These are phyloP conservation scores for Elaeis oleifera DNA, from an alignment of 202 grass and related monocot genomes.

Conservation along the genomic window DNA sequence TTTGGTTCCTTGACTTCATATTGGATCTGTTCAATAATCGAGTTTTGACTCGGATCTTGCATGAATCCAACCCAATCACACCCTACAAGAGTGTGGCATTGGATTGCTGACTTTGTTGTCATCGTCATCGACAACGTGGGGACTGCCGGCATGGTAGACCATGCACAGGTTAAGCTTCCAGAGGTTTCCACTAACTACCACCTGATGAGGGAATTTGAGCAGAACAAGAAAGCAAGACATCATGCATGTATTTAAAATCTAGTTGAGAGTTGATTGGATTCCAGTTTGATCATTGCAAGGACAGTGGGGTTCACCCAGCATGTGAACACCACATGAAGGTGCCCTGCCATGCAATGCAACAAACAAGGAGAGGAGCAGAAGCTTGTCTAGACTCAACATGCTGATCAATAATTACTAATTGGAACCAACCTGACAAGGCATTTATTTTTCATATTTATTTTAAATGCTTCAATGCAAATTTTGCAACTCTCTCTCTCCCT, in stretches of 20 bases:
- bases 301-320: background rate
- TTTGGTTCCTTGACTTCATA: too few species aligned
- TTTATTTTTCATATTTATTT: too few species aligned
- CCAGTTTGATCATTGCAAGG: background rate
- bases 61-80: background rate
- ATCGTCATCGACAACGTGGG: slow-evolving; percentile 1
- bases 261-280: background rate
- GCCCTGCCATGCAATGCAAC: background rate
- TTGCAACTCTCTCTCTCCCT: too few species aligned
- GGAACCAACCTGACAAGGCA: too few species aligned
- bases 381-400: too few species aligned
- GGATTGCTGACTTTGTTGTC: background rate
- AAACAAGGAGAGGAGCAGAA: too few species aligned
- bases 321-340: background rate
- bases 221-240: background rate
- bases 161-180: background rate
- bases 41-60: background rate
- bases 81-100: slow-evolving; percentile 1
- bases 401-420: too few species aligned
- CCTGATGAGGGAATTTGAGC: background rate
- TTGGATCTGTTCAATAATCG: too few species aligned
- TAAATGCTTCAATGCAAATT: too few species aligned
- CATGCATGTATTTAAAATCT: background rate
- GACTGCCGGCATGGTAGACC: background rate
- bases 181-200: background rate